Evolutionary conservation across 2,329 filamentous ascomycete genomes (phyloP).

Genomic region (Hypoxylon sp.): DNA sequence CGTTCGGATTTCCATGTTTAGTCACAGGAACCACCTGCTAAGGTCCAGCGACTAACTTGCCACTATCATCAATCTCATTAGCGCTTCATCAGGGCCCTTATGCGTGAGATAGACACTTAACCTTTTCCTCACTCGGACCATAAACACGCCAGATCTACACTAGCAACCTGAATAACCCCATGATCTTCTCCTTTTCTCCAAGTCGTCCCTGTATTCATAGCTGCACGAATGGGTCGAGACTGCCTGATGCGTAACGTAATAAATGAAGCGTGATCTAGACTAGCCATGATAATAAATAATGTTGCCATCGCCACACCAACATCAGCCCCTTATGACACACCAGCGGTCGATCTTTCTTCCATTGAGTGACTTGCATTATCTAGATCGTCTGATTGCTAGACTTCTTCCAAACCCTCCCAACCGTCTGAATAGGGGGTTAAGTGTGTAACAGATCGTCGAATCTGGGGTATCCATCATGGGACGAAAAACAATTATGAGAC

Average conservation of each 20-base stretch:
- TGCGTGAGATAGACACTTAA: not conserved
- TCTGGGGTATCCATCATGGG: slow-evolving; percentile 1
- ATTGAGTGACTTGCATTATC: slow-evolving; percentile 27
- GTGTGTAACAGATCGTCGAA: slow-evolving; percentile 8
- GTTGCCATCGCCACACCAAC: slow-evolving; percentile 32
- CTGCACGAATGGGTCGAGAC: slow-evolving; percentile 3
- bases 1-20: not conserved
- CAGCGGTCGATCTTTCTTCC: slow-evolving; percentile 36
- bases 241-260: slow-evolving; percentile 18
- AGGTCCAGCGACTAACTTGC: not conserved
- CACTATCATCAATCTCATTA: not conserved
- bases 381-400: slow-evolving; percentile 17
- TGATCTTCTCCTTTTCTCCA: slow-evolving; percentile 2
- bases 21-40: not conserved
- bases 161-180: not conserved
- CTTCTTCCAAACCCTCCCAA: not conserved
- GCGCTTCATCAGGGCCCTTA: not conserved
- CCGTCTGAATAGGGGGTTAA: slow-evolving; percentile 8
- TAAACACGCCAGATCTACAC: slow-evolving; percentile 28
- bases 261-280: slow-evolving; percentile 35
- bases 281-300: slow-evolving; percentile 25
- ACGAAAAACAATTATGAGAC: not conserved
- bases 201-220: not conserved
- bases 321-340: slow-evolving; percentile 8
- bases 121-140: slow-evolving; percentile 15